Base-by-base conservation (phyloP, 73 alveolate species). In the Stentor coeruleus region DNA sequence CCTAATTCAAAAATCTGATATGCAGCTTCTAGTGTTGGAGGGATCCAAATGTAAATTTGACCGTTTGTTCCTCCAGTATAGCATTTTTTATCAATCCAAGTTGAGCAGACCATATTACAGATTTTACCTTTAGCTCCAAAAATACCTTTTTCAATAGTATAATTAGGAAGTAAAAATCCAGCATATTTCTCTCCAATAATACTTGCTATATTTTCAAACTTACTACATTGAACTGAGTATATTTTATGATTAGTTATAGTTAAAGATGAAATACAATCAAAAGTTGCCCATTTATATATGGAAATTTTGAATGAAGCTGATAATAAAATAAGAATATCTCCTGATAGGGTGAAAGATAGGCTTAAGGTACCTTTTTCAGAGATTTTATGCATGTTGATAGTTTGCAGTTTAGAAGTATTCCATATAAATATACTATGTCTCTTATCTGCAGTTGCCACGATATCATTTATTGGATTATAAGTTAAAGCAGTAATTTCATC, bases 401-500 rank as follows among this genome's bases (percentile, higher is more conserved):
- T 49, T 6, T 6, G 6, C 28, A 49, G 66, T 49, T 49, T 49
- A 11, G 28, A 11, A 20, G 20, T 6, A 20, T 49, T 20, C 66
- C 66, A 49, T 11, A 49, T 49, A 20, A 6, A 49, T 6, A 49
- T 49, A 6, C 6, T 49, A 20, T 49, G 66, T 20, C 66, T 49
- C 20, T 49, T 49, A 20, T 49, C 66, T 11, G 28, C 66, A 20
- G 66, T 49, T 49, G 66, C 66, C 20, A 49, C 66, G 6, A 20
- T 49, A 74, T 90, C 85, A 81, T 93, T 91, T 84, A 86, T 88
- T 3, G 90, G 89, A 77, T 92, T 90, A 81, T 92, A 85, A 59
- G 89, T 94, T 57, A 96, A 85, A 58, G 98, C 93, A 35, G 95
- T 91, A 76, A 96, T 94, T 82, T 96, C 99, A 90, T 96, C 98